Base-by-base conservation (phyloP, 805 yeast species). In the Yarrowia hollandica region DNA sequence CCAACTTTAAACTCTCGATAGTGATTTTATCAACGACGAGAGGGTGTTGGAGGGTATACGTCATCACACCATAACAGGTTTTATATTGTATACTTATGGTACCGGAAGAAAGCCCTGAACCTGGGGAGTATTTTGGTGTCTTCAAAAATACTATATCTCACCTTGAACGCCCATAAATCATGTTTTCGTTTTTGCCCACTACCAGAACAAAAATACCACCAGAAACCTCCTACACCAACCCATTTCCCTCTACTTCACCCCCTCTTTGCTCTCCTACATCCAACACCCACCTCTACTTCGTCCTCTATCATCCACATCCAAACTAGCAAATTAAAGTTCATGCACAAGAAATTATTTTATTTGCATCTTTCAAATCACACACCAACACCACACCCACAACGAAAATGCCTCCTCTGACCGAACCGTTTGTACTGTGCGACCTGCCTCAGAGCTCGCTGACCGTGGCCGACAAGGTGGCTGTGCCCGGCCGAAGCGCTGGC, bases 321-420 rank as follows among this genome's bases (percentile, higher is more conserved):
- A 11, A 26, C 25, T 15, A 41, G 16, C 16, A 12, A 19, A 23
- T 30, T 33, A 48, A 34, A 21, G 55, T 48, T 48, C 34, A 48
- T 48, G 55, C 55, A 48, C 55, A 21, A 21, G 28, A 30, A 31
- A 31, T 48, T 48, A 31, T 44, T 44, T 44, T 44, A 31, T 31
- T 26, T 26, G 48, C 48, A 26, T 21, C 54, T 30, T 44, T 16
- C 19, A 18, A 33, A n/a, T 30, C 55, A 12, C 19, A 6, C 34
- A 6, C 28, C 21, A 21, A 11, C 38, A 31, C 9, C 38, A 30
- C 39, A 14, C 30, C 14, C 21, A 9, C 54, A 28, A 38, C 8
- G 39, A 12, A 22, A 15, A 66, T 64, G 68, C 62, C 68, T 18
- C 60, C 60, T 18, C 60, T 67, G 12, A 60, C 67, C 11, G 64